Percentiles rank a stretch among this genome's conserved stretches.
These are phyloP conservation scores for Erigeron canadensis DNA, from an alignment of 129 eudicot species.

Conservation along the genomic window DNA sequence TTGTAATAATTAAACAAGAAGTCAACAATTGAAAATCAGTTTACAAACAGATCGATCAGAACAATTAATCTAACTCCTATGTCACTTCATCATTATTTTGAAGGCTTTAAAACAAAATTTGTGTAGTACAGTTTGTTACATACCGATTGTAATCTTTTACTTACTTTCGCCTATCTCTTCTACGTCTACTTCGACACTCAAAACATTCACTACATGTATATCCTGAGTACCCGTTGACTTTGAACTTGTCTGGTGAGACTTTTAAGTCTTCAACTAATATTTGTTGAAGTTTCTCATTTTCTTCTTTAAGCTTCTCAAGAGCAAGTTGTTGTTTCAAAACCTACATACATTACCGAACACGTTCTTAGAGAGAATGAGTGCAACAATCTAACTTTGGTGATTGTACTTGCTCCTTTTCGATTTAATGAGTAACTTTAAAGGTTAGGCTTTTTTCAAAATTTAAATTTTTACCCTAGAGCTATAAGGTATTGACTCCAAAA, in stretches of 20 bases:
- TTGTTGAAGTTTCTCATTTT: slow-evolving; percentile 65
- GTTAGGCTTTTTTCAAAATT: neutral
- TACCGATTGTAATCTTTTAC: slow-evolving; percentile 7
- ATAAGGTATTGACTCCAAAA: neutral
- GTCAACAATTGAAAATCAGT: no score
- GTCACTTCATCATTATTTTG: no score
- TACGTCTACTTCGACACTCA: slow-evolving; percentile 76
- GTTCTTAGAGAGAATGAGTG: neutral
- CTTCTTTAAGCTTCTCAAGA: slow-evolving; percentile 80
- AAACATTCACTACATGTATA: slow-evolving; percentile 73
- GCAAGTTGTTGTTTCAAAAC: slow-evolving; percentile 81
- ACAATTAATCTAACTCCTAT: no score
- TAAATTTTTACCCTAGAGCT: neutral
- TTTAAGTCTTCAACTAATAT: slow-evolving; percentile 77
- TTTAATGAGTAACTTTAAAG: neutral
- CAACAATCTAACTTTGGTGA: neutral
- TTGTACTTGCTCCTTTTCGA: neutral
- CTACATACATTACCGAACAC: slow-evolving; percentile 31
- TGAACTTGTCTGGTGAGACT: slow-evolving; percentile 61
- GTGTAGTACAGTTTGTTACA: slow-evolving; percentile 6
- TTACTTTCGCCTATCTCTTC: slow-evolving; percentile 37
- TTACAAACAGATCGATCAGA: no score
- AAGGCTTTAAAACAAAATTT: neutral
- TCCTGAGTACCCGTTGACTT: slow-evolving; percentile 34
- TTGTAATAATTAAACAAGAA: no score